Percentiles rank a stretch among this genome's conserved stretches.
Conservation (phyloP, 2,329 filamentous ascomycete species). For the Chaetomium sp. region DNA sequence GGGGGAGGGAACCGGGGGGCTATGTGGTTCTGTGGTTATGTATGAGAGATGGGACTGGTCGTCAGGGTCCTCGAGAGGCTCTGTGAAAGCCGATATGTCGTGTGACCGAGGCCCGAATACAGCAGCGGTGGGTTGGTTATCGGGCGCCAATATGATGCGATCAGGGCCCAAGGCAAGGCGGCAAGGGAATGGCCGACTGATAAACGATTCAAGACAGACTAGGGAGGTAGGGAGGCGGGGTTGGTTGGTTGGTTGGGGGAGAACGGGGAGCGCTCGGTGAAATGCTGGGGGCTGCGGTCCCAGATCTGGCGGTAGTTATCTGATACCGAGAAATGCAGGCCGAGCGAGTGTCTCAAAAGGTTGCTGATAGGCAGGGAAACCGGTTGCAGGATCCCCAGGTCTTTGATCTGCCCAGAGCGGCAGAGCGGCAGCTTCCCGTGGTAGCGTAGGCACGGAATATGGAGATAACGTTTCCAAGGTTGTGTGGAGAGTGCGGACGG, state of each 20-base stretch:
- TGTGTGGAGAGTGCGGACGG: slow-evolving; percentile 15
- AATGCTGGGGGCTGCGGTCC: slow-evolving; percentile 33
- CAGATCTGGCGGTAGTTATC: slow-evolving; percentile 33
- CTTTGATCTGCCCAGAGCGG: slow-evolving; percentile 22
- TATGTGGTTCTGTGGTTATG: slow-evolving; percentile 24
- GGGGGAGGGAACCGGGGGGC: slow-evolving; percentile 2
- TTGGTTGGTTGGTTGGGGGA: slow-evolving; percentile 13
- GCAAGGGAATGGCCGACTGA: slow-evolving; percentile 29
- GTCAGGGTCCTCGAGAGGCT: slow-evolving; percentile 27
- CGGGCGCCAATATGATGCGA: slow-evolving; percentile 31
- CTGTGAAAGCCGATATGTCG: slow-evolving; percentile 31
- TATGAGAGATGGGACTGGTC: slow-evolving; percentile 19
- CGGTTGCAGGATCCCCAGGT: slow-evolving; percentile 29
- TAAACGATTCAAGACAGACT: slow-evolving; percentile 25
- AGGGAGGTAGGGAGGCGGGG: slow-evolving; percentile 22
- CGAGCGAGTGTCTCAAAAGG: slow-evolving; percentile 2
- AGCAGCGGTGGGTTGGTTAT: slow-evolving; percentile 21
- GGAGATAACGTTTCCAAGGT: slow-evolving; percentile 30
- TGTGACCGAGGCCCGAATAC: slow-evolving; percentile 19
- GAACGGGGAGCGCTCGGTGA: slow-evolving; percentile 30
- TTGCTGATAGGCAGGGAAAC: slow-evolving; percentile 32
- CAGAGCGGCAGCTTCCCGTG: slow-evolving; percentile 30
- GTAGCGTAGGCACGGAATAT: slow-evolving; percentile 34
- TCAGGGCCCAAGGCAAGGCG: slow-evolving; percentile 28
- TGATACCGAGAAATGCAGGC: slow-evolving; percentile 33